Evolutionary conservation across 2,329 filamentous ascomycete species (phyloP).

Genomic region (Stromatinia cepivora): DNA sequence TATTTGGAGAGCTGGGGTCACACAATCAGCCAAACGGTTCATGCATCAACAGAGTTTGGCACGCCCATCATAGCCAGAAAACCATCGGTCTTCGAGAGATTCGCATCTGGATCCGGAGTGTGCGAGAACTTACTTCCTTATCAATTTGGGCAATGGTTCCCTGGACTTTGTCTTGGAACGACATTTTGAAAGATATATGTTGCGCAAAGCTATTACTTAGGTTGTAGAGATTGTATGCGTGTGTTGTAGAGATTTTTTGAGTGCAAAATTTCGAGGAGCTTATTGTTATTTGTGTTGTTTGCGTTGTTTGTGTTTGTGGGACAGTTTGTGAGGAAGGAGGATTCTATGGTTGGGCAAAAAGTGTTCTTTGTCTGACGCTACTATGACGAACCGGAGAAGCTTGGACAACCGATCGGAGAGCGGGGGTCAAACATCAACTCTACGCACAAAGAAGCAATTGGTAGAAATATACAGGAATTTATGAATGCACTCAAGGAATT

Average conservation of each 20-base stretch:
- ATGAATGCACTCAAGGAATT: conserved; percentile 1
- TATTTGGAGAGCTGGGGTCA: conserved; percentile 74
- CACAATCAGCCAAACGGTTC: conserved; percentile 3
- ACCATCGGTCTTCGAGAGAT: not conserved
- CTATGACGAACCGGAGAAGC: conserved; percentile 21
- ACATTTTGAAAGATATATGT: conserved; percentile 59
- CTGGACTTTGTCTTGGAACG: conserved; percentile 74
- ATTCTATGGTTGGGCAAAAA: conserved; percentile 17
- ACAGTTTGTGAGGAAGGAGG: conserved; percentile 10
- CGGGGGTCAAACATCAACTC: conserved; percentile 3
- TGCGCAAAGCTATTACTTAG: not conserved
- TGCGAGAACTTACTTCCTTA: conserved; percentile 65
- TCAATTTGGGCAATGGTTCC: conserved; percentile 78
- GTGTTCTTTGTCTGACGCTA: conserved; percentile 23
- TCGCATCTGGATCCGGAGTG: conserved; percentile 4
- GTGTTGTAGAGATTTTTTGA: conserved; percentile 8
- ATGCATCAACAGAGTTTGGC: not conserved
- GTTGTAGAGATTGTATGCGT: conserved; percentile 4
- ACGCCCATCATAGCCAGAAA: not conserved
- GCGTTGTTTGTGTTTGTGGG: conserved; percentile 4
- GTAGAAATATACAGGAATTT: not conserved
- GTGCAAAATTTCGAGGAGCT: conserved; percentile 14
- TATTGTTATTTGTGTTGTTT: conserved; percentile 22
- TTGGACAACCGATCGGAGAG: conserved; percentile 18
- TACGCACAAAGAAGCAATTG: conserved; percentile 9